A percentile compares a stretch with the other conserved stretches of the same genome.
phyloP scores from a whole-genome alignment of 768 basidiomycete species.

The Chalciporus sphaerocephalus region DNA sequence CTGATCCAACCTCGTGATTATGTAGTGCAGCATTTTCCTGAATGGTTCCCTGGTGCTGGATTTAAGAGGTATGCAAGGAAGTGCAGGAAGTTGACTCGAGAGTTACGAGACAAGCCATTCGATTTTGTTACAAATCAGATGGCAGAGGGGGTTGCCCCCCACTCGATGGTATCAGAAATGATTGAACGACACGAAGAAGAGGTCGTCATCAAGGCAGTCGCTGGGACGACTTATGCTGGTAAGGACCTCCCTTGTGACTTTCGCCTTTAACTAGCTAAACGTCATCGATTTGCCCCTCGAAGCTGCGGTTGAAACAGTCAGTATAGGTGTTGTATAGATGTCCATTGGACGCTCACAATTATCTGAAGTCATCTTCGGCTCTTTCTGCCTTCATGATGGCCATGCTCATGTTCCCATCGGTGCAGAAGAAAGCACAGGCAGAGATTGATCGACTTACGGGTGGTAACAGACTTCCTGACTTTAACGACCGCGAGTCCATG shows the following conservation, averaged over 20 bases:
- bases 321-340: neutral
- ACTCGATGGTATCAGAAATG: constrained; percentile 23
- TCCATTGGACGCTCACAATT: neutral
- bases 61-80: constrained; percentile 23
- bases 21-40: constrained; percentile 24
- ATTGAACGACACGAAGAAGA: constrained; percentile 26
- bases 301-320: constrained; percentile 25
- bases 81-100: constrained; percentile 17
- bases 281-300: too few species aligned
- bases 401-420: constrained; percentile 24
- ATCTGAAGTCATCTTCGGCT: constrained; percentile 19
- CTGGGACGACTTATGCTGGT: constrained; percentile 32
- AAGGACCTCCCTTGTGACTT: neutral
- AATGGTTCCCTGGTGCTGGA: constrained; percentile 30
- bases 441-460: constrained; percentile 25
- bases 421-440: constrained; percentile 23
- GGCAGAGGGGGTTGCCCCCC: constrained; percentile 15
- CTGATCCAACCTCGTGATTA: too few species aligned
- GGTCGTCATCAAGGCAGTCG: constrained; percentile 25
- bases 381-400: constrained; percentile 27
- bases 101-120: constrained; percentile 16
- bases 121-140: constrained; percentile 19
- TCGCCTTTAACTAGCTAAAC: neutral
- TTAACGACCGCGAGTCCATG: constrained; percentile 19
- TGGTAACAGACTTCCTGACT: constrained; percentile 14